Evolutionary conservation across 2,329 filamentous ascomycete genomes (phyloP), one percentile per base, ranked within the genome.

Genomic region (Arthrobotrys sphaeroides): DNA sequence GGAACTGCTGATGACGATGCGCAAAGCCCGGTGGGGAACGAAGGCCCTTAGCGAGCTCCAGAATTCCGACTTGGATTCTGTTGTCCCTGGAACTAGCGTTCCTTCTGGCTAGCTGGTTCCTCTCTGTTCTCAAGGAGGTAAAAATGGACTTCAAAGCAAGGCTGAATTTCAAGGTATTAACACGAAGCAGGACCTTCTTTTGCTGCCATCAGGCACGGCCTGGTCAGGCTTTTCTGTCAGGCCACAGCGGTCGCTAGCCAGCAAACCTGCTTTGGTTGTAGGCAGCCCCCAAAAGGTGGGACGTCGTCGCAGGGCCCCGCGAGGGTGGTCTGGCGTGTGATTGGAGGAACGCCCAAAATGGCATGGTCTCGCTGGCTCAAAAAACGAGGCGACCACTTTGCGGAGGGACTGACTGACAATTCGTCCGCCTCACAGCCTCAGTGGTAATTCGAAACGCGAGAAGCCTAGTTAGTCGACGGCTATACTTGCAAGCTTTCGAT

Each of bases 231-330:
- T 55, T 28, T 55, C 51, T 38, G 51, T 55, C 51, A 55, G 72
- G 72, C 72, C 72, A 75, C 72, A 59, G 31, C 70, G 9, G 24
- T 62, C 45, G 42, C 57, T 51, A 66, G 69, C 70, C 70, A 74
- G 72, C 72, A 75, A 74, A 74, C 70, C 47, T 68, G 72, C 55
- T 75, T 75, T 13, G 69, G 45, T 53, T 47, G 69, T 66, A 75
- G 72, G 72, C 72, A 75, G 26, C 70, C 64, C 57, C 51, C 51
- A 55, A 64, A 59, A 49, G 36, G 47, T 62, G 72, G 59, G 26
- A 64, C 55, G 28, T 75, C 55, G 28, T 75, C 22, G 55, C 57
- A 68, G 45, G 72, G 72, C 28, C 55, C 55, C 70, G 61, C 43
- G 10, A n/a, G n/a, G n/a, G n/a, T n/a, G n/a, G n/a, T n/a, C n/a